These are phyloP conservation scores for Fusarium stilboides DNA, from an alignment of 2,329 filamentous ascomycete species.

Conservation along the genomic window DNA sequence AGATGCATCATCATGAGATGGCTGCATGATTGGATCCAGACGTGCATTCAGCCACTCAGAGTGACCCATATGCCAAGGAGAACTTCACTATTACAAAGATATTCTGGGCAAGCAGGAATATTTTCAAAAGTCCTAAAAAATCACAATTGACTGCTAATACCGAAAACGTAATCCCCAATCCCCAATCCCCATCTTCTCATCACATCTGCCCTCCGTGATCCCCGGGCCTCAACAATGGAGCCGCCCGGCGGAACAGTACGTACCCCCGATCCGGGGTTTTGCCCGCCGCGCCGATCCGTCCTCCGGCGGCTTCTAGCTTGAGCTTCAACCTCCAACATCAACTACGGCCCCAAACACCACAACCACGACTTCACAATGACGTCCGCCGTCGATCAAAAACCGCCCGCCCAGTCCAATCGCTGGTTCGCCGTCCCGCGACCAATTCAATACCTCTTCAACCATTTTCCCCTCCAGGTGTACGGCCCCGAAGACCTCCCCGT, in stretches of 20 bases:
- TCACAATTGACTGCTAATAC: neutral
- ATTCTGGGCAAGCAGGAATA: neutral
- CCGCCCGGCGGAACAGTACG: conserved; percentile 21
- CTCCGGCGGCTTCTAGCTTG: conserved; percentile 23
- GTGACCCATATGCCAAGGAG: no score
- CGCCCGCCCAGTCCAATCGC: conserved; percentile 40
- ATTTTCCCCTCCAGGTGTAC: conserved; percentile 84
- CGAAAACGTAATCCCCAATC: neutral
- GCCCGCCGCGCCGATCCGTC: conserved; percentile 39
- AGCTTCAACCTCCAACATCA: conserved; percentile 23
- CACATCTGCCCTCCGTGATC: conserved; percentile 7
- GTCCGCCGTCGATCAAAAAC: conserved; percentile 19
- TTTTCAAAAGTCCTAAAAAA: neutral
- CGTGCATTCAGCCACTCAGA: no score
- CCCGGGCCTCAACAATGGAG: conserved; percentile 6
- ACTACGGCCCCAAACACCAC: neutral
- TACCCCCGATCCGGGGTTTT: conserved; percentile 43
- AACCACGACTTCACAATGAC: conserved; percentile 31
- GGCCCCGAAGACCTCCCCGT: conserved; percentile 81
- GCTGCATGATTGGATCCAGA: no score
- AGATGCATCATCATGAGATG: no score
- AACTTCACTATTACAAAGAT: no score
- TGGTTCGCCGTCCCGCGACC: conserved; percentile 78
- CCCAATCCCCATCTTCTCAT: neutral
- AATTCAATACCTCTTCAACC: conserved; percentile 86